Evolutionary conservation across 2,329 filamentous ascomycete genomes (phyloP).

Genomic region (Ophiostoma angusticollis): DNA sequence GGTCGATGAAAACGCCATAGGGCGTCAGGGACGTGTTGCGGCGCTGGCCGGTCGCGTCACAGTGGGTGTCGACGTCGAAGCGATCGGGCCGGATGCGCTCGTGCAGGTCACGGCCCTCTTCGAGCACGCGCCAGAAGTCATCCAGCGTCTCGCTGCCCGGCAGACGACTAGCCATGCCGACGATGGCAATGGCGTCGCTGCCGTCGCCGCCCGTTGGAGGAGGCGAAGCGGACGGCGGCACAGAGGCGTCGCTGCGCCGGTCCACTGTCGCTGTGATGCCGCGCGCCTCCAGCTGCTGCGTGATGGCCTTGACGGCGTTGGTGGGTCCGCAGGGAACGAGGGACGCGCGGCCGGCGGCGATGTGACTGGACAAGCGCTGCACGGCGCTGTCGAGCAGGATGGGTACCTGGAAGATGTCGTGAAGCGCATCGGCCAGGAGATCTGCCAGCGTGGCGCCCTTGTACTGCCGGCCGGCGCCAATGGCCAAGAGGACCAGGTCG

Average conservation of each 20-base stretch:
- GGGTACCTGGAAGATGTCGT: background rate
- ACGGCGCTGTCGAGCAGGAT: background rate
- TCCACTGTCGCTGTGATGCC: background rate
- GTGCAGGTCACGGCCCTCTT: background rate
- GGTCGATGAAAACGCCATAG: slow-evolving; percentile 49
- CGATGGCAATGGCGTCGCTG: background rate
- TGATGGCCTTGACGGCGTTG: background rate
- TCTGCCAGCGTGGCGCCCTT: background rate
- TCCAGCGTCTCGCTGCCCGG: background rate
- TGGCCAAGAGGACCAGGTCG: background rate
- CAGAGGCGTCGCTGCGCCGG: background rate
- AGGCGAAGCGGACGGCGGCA: background rate
- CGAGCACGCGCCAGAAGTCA: background rate
- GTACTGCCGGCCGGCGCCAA: background rate
- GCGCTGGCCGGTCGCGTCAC: background rate
- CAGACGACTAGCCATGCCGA: background rate
- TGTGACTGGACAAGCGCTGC: background rate
- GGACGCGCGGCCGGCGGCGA: background rate
- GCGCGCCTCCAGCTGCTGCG: background rate
- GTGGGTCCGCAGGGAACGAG: background rate
- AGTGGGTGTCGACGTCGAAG: background rate
- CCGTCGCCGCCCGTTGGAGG: too few relatives aligned
- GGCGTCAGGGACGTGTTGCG: background rate
- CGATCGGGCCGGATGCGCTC: background rate
- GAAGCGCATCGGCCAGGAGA: background rate